Evolutionary conservation across 164 flowering plant species (phyloP).

Genomic region (Tinospora cordifolia): DNA sequence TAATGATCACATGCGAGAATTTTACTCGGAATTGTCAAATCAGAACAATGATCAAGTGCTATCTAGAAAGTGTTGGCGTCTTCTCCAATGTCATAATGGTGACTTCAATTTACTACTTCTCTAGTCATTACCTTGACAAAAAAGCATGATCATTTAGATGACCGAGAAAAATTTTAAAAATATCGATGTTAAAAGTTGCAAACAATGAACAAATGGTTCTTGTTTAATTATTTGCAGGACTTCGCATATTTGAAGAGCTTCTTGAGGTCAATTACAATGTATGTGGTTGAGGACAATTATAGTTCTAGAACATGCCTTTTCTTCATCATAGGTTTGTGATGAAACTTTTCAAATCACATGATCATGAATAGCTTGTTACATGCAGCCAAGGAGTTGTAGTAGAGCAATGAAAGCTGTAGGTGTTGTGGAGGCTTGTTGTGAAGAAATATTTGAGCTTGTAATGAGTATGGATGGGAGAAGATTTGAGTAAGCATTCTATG

Average conservation of each 20-base stretch:
- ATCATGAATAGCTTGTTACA: slow-evolving; percentile 1
- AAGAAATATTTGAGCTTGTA: slow-evolving; percentile 95
- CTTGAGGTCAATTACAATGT: too few species aligned
- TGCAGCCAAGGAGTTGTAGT: slow-evolving; percentile 98
- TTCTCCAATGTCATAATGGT: slow-evolving; percentile 97
- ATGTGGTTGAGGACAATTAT: slow-evolving; percentile 15
- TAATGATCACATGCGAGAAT: slow-evolving; percentile 80
- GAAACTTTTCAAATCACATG: slow-evolving; percentile 4
- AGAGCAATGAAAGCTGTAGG: slow-evolving; percentile 99
- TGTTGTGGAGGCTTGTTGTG: slow-evolving; percentile 94
- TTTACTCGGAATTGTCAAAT: slow-evolving; percentile 64
- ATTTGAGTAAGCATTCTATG: slow-evolving; percentile 67
- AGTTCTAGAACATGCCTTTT: not conserved
- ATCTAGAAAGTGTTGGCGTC: slow-evolving; percentile 94
- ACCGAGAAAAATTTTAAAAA: not conserved
- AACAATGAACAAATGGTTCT: slow-evolving; percentile 2
- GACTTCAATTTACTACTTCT: slow-evolving; percentile 5
- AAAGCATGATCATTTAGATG: slow-evolving; percentile 1
- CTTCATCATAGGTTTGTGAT: not conserved
- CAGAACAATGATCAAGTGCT: slow-evolving; percentile 70
- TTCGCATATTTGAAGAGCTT: too few species aligned
- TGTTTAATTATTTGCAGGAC: slow-evolving; percentile 12
- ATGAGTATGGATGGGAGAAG: slow-evolving; percentile 99
- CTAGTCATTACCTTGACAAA: not conserved
- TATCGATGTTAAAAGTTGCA: not conserved